These are phyloP conservation scores for Peronosclerospora sorghi DNA, from an alignment of 352 stramenopile genomes.

Conservation along the genomic window DNA sequence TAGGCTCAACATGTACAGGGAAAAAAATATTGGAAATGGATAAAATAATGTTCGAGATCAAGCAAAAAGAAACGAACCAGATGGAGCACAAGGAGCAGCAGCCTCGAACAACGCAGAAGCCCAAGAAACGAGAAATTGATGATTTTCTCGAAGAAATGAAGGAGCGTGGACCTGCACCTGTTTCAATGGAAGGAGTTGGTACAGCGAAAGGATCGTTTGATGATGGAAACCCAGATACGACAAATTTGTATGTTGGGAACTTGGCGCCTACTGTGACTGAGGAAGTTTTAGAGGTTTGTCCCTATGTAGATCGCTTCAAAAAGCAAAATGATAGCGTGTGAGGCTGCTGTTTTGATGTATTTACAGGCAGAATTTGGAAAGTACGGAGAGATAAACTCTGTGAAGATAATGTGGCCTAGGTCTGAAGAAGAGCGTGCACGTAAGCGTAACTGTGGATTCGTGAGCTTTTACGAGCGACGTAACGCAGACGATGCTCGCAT, in stretches of 20 bases:
- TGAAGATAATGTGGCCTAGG: slow-evolving; percentile 99
- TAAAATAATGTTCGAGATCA: slow-evolving; percentile 62
- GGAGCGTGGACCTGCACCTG: slow-evolving; percentile 24
- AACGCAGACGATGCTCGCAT: slow-evolving; percentile 79
- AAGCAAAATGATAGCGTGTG: slow-evolving; percentile 2
- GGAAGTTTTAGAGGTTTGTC: slow-evolving; percentile 64
- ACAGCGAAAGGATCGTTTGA: slow-evolving; percentile 70
- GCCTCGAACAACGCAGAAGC: slow-evolving; percentile 5
- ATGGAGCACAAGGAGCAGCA: slow-evolving; percentile 9
- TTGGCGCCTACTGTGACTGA: slow-evolving; percentile 88
- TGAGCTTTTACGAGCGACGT: slow-evolving; percentile 85
- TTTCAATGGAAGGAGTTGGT: slow-evolving; percentile 10
- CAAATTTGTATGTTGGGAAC: slow-evolving; percentile 93
- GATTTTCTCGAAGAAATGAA: slow-evolving; percentile 87
- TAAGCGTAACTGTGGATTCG: slow-evolving; percentile 90
- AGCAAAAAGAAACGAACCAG: slow-evolving; percentile 33
- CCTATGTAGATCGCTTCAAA: not conserved
- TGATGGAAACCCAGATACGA: slow-evolving; percentile 76
- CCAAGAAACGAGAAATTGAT: slow-evolving; percentile 72
- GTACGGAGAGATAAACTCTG: slow-evolving; percentile 88
- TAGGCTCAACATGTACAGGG: not conserved
- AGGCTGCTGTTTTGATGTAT: not conserved
- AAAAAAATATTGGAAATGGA: slow-evolving; percentile 53
- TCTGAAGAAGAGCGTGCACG: slow-evolving; percentile 87
- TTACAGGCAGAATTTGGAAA: slow-evolving; percentile 66